phyloP scores from a whole-genome alignment of 1,139 yeast genomes.

The Nakaseomyces sp. region DNA sequence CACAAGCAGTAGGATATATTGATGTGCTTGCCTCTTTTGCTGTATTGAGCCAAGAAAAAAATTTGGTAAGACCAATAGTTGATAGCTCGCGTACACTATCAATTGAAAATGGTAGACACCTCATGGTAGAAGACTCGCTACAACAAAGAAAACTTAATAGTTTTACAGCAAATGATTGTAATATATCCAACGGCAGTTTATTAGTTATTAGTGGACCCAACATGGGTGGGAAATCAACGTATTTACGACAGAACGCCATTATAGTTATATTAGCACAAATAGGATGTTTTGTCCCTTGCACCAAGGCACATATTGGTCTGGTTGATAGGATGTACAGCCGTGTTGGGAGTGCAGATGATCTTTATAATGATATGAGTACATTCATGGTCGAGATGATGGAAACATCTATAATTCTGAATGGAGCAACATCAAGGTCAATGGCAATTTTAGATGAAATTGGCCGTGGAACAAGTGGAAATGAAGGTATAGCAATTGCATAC shows the following conservation, averaged over 20 bases:
- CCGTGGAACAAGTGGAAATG: conserved; percentile 83
- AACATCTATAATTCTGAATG: conserved; percentile 65
- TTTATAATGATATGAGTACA: conserved; percentile 79
- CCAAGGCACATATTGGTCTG: conserved; percentile 58
- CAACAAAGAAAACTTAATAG: conserved; percentile 31
- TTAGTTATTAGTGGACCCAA: conserved; percentile 94
- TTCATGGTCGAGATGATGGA: conserved; percentile 99
- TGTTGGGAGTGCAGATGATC: conserved; percentile 86
- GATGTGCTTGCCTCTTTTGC: conserved; percentile 76
- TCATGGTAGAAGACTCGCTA: conserved; percentile 81
- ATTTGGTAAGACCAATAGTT: conserved; percentile 59
- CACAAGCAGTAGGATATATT: conserved; percentile 47
- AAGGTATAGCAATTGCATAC: conserved; percentile 85
- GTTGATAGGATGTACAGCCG: conserved; percentile 85
- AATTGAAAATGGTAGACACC: conserved; percentile 61
- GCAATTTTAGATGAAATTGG: conserved; percentile 96
- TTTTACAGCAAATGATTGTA: conserved; percentile 62
- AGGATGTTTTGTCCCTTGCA: conserved; percentile 84
- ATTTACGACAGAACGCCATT: conserved; percentile 76
- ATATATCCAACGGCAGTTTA: conserved; percentile 33
- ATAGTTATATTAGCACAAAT: conserved; percentile 81
- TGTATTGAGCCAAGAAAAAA: conserved; percentile 52
- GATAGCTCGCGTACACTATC: conserved; percentile 39
- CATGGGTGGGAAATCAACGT: conserved; percentile 97
- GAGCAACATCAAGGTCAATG: conserved; percentile 68